Evolutionary conservation across 352 stramenopile species (phyloP), one percentile per base, ranked within the genome.

Genomic region (Phytophthora capsici): DNA sequence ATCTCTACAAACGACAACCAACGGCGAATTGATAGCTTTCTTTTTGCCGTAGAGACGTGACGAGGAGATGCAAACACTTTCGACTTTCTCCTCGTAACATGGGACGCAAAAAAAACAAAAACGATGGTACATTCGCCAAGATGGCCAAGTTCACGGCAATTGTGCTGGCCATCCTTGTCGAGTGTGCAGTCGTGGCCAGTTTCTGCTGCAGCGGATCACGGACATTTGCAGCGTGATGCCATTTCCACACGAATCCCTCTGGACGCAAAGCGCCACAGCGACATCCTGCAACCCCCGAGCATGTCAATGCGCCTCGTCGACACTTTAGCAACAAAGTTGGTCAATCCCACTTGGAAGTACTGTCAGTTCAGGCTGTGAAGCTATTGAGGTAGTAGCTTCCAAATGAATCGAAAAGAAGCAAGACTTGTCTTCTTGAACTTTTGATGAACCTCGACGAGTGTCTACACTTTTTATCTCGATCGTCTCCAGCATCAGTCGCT

Each of bases 191-290:
- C 50, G 28, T 52, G 50, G 26, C 57, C 36, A 58, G 43, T 66
- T 71, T 62, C 40, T 66, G 61, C 36, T 48, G 62, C 5, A 14
- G 28, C 9, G 22, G 32, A 44, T 37, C 51, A 53, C 10, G 17
- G 20, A 14, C 38, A 16, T 34, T 23, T 17, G 20, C 55, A 57
- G 44, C 30, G 20, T 53, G 52, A 57, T 63, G 30, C 51, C 32
- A 55, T 57, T 48, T 57, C 38, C 38, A 34, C 56, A 48, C 19
- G 17, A 44, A 45, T 55, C 40, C 37, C 49, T 68, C 57, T 66
- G 50, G 32, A 63, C 57, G 56, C 57, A 71, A 71, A 68, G 63
- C 57, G 34, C 57, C 26, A 53, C 45, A 50, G 49, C 50, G 30
- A 53, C 57, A 67, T 71, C 61, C 28, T 64, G 36, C 34, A 47